Base-by-base conservation (phyloP, 805 yeast genomes). In the Allodekkera sacchari region DNA sequence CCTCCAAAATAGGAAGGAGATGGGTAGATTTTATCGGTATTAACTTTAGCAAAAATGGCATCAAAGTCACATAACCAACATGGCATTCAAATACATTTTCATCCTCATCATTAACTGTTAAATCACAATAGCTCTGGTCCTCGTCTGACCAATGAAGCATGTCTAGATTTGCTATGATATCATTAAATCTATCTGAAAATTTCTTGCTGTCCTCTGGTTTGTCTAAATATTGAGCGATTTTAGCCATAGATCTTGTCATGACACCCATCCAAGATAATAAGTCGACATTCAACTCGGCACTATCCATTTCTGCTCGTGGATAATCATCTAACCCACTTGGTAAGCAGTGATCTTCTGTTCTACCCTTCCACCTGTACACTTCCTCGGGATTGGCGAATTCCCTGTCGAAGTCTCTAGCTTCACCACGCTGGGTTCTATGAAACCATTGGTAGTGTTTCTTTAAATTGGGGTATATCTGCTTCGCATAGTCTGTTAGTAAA, bases 241-340 rank as follows among this genome's bases (percentile, higher is more conserved):
- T 66, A 42, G 71, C 71, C 77, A 92, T 77, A 0, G 95, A 74
- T 42, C 77, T 68, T 0, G 96, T 73, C 94, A 89, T 85, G 5
- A 83, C 78, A 11, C 95, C 97, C 37, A 92, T 74, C 98, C 98
- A 92, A 5, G 94, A 68, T 29, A 89, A 59, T 35, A 89, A 63
- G 50, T 92, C 98, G 20, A 92, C 92, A 46, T 92, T 82, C 30
- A 92, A 63, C 57, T 92, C 98, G 1, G 94, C 94, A 25, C 77
- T 66, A 53, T 85, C 95, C 2, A 94, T 89, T 6, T 71, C 73
- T 13, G 14, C 13, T 39, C 98, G 71, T 22, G 98, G 98, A 49
- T 88, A 92, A 51, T 92, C 98, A 55, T 92, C 98, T 22, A 92
- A 54, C 0, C 98, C 98, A 55, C 94, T 80, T 7, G 98, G 92